phyloP scores from a whole-genome alignment of 2,329 filamentous ascomycete species.

The Ophiostoma montium region DNA sequence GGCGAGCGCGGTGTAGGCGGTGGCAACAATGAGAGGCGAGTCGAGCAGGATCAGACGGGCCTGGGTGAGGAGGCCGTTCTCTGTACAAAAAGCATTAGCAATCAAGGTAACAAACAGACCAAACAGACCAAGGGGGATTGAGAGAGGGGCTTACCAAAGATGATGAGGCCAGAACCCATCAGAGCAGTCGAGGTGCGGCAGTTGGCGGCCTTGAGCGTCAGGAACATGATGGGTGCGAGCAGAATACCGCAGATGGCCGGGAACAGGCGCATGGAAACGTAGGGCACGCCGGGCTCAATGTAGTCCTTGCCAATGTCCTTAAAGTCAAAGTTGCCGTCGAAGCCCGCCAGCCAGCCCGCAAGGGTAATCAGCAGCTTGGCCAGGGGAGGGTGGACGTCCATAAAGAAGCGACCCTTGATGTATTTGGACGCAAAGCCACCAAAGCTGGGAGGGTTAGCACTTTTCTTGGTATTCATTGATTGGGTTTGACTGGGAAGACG shows the following conservation, averaged over 20 bases:
- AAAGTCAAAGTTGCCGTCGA: constrained; percentile 93
- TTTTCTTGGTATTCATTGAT: background rate
- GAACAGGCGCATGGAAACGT: constrained; percentile 92
- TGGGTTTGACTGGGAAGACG: too few species aligned
- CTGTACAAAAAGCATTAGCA: constrained; percentile 28
- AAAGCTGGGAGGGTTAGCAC: constrained; percentile 55
- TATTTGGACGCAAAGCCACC: constrained; percentile 97
- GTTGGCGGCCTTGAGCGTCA: constrained; percentile 81
- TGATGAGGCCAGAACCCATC: constrained; percentile 72
- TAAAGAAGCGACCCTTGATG: constrained; percentile 98
- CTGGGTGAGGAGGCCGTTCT: constrained; percentile 91
- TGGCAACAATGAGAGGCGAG: constrained; percentile 85
- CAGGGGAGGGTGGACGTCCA: constrained; percentile 97
- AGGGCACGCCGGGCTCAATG: constrained; percentile 82
- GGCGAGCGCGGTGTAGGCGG: constrained; percentile 76
- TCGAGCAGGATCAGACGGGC: constrained; percentile 92
- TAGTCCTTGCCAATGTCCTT: constrained; percentile 99
- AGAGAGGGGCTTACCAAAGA: constrained; percentile 57
- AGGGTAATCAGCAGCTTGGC: constrained; percentile 95
- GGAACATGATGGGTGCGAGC: constrained; percentile 81
- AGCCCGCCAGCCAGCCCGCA: constrained; percentile 87
- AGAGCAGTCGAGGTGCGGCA: constrained; percentile 76
- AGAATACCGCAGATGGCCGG: constrained; percentile 81
- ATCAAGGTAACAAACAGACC: background rate
- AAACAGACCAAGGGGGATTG: background rate